Conservation (phyloP, 2,329 filamentous ascomycete genomes). For the Monosporascus cannonballus region DNA sequence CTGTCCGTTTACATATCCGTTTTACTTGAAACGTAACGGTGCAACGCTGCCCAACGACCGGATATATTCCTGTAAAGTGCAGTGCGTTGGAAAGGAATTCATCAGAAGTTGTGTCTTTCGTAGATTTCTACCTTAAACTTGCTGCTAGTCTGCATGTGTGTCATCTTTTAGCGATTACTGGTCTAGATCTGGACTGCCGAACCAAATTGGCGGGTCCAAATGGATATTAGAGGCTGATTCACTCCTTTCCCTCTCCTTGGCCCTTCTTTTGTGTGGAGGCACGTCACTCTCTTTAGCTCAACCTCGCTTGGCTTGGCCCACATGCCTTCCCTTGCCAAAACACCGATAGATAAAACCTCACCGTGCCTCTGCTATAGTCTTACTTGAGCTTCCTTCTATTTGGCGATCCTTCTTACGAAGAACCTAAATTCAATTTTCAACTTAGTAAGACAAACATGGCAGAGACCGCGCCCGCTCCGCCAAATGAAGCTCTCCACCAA, state of each 20-base stretch:
- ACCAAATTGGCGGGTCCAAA: neutral
- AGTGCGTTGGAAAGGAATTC: no score
- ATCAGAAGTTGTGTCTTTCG: no score
- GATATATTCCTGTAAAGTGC: no score
- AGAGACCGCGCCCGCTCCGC: slow-evolving; percentile 14
- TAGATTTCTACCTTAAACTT: no score
- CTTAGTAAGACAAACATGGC: neutral
- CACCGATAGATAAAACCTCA: neutral
- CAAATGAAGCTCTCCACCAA: slow-evolving; percentile 30
- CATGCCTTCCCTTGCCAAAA: neutral
- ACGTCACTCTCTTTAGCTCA: neutral
- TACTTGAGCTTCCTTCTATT: neutral
- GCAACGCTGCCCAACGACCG: no score
- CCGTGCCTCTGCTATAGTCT: neutral
- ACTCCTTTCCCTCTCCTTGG: neutral
- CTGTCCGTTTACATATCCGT: no score
- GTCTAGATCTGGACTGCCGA: neutral
- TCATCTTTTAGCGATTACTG: no score
- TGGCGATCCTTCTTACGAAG: neutral
- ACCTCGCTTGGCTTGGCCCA: neutral
- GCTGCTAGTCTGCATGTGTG: no score
- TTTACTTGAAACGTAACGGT: no score
- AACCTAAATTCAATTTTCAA: neutral
- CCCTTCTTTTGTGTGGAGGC: neutral
- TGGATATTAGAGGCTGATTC: neutral